Conservation (phyloP, 345 rosid genomes). For the Crucihimalaya himalaica region DNA sequence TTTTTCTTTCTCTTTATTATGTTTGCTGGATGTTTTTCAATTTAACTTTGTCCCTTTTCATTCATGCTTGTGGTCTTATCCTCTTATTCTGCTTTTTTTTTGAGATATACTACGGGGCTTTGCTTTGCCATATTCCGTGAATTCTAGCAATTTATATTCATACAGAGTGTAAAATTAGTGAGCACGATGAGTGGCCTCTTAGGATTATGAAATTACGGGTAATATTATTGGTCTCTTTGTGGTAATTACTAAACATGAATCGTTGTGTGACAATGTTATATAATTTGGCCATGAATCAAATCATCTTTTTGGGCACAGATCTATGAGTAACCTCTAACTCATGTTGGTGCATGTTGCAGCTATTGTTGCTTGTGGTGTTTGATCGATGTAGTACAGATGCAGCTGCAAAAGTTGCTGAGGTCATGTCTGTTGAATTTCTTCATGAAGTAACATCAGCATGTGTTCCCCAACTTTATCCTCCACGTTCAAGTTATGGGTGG, state of each 20-base stretch:
- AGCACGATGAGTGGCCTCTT: constrained; percentile 3
- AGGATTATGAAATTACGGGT: not conserved
- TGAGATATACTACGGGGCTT: not conserved
- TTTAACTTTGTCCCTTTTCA: not conserved
- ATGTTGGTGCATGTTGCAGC: constrained; percentile 58
- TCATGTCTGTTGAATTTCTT: constrained; percentile 95
- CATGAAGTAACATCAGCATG: constrained; percentile 97
- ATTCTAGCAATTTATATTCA: not conserved
- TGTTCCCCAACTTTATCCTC: constrained; percentile 97
- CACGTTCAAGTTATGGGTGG: constrained; percentile 94
- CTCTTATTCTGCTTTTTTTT: not conserved
- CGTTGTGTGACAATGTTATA: not conserved
- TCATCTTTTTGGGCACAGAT: not conserved
- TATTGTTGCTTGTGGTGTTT: constrained; percentile 92
- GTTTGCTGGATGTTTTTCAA: constrained; percentile 25
- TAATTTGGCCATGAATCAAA: not conserved
- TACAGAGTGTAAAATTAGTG: not conserved
- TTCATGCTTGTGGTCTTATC: constrained; percentile 7
- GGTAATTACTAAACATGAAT: not conserved
- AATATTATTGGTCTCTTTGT: not conserved
- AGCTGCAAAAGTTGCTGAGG: constrained; percentile 92
- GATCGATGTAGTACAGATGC: constrained; percentile 96
- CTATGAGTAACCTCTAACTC: constrained; percentile 21
- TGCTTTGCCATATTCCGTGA: constrained; percentile 10
- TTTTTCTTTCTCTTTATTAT: constrained; percentile 13